Evolutionary conservation across 441 rosid species (phyloP), one percentile per base, ranked within the genome.

Genomic region (Raphanus hybrid): DNA sequence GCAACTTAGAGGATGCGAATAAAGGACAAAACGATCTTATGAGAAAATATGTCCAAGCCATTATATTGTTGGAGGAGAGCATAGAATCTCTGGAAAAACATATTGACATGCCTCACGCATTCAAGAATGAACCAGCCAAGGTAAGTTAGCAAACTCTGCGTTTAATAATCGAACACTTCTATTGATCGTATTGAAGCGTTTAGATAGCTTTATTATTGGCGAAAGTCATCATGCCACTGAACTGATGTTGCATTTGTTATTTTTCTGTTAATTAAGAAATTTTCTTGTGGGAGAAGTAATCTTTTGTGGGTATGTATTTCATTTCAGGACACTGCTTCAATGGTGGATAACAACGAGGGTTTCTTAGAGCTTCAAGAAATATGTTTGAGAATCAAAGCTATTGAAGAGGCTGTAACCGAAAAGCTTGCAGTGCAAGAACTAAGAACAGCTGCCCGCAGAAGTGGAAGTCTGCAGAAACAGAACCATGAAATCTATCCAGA

Each of bases 11-110:
- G 75, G 83, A 82, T 52, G 85, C 83, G 71, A 88, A 88, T 81
- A 89, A 70, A 58, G 91, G 82, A 80, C 85, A 92, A 23, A 84
- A 85, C 63, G 82, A 79, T 78, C 86, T 84, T 79, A 76, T 88
- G 80, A 83, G 77, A 64, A 86, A 86, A 55, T 87, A 85, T 81
- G 67, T 78, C 71, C 87, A 91, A 34, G 90, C 85, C 54, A 78
- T 91, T 45, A 66, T 74, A 79, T 85, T 90, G 80, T 82, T 96
- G 82, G 82, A 74, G 80, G 88, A 89, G 29, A 81, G 87, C 77
- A 58, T 96, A 58, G 71, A 81, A 48, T 90, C 97, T 70, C 81
- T 96, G 82, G 98, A 91, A 80, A 84, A 80, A 67, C 89, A 64
- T 78, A 71, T 80, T 58, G 73, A 79, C 75, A 62, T 66, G 74